Evolutionary conservation across 306 rosid species (phyloP), one percentile per base, ranked within the genome.

Genomic region (Quercus wislizeni): DNA sequence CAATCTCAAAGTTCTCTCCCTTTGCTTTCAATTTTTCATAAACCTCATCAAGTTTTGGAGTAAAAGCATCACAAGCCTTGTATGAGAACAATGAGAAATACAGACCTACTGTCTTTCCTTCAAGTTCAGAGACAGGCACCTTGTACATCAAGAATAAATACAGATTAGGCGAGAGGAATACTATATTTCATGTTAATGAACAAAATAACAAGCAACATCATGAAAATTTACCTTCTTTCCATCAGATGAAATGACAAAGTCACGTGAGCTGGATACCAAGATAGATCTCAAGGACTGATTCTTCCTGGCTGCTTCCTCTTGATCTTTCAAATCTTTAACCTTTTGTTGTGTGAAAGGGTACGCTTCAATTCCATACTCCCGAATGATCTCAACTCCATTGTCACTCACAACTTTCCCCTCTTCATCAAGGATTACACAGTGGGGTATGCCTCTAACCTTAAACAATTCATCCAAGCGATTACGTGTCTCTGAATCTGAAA

Each of bases 101-200:
- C 57, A 92, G 83, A 25, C 89, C 96, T 20, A 91, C 82, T 2
- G 76, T 85, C 86, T 89, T 91, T 74, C 92, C 97, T 78, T 91
- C 91, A 68, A 91, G 90, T 79, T 89, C 86, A 84, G 96, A 85
- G 41, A 88, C 77, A 69, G 74, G 89, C 68, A 84, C 78, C 97
- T 91, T 27, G 61, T 68, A 76, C 46, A 81, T 19, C 17, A 69
- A 77, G 62, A 43, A 63, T 21, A 56, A 76, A 77, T 23, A 73
- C 83, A 83, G 27, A 76, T 74, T 70, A 41, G 52, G 43, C 9
- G 70, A 78, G 13, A 27, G 56, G 52, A 71, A 76, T 78, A 78
- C 73, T 2, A 5, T 71, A 35, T 58, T 71, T 51, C 38, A 4
- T 56, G 63, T 57, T 55, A 57, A 43, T 68, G 64, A 61, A 80